A percentile compares a stretch with the other conserved stretches of the same genome.
These are phyloP conservation scores for Geotrichum reessii DNA, from an alignment of 1,139 yeast genomes.

Conservation along the genomic window DNA sequence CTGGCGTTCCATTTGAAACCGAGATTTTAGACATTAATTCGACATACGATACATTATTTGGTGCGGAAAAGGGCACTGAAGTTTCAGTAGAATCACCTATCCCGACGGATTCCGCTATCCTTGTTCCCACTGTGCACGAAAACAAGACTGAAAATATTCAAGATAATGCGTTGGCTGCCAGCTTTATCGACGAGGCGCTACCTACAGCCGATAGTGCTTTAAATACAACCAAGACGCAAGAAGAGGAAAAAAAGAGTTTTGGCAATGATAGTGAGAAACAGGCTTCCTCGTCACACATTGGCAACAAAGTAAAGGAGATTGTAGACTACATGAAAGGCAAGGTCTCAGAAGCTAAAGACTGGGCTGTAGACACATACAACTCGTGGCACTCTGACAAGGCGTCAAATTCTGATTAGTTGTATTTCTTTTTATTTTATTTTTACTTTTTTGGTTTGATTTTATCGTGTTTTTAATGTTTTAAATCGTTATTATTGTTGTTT, in stretches of 20 bases:
- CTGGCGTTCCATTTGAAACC: constrained; percentile 48
- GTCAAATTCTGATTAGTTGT: background rate
- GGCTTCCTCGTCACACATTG: background rate
- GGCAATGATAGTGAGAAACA: constrained; percentile 17
- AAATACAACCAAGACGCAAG: background rate
- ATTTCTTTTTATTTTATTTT: background rate
- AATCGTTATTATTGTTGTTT: background rate
- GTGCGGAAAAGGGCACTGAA: constrained; percentile 2
- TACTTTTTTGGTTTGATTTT: background rate
- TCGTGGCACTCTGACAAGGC: background rate
- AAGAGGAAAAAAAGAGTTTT: constrained; percentile 19
- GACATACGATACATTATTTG: constrained; percentile 32
- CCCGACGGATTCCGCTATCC: constrained; percentile 8
- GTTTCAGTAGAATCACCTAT: constrained; percentile 7
- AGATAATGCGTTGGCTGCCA: background rate
- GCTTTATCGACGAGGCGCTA: background rate
- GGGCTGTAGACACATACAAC: constrained; percentile 14
- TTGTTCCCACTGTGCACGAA: background rate
- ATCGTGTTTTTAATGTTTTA: background rate
- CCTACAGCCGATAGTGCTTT: background rate
- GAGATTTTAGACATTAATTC: constrained; percentile 31
- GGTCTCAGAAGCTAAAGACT: constrained; percentile 11
- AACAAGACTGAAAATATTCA: background rate
- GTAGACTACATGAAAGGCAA: constrained; percentile 22
- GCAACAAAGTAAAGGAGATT: constrained; percentile 14